Percentiles rank a stretch among this genome's conserved stretches.
Conservation (phyloP, 164 flowering plant genomes). For the Buxus sempervirens region DNA sequence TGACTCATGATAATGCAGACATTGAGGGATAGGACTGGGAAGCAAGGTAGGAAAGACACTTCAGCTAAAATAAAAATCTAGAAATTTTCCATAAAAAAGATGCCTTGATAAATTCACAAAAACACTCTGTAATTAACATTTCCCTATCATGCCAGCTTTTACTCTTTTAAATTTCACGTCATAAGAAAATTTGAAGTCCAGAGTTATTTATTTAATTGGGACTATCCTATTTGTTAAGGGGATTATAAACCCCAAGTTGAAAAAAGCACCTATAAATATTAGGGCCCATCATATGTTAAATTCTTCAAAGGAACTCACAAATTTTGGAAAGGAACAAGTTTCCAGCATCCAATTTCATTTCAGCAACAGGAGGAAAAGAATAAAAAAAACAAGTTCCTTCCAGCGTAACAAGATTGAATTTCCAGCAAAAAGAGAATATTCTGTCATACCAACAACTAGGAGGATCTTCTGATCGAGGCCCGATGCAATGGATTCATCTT, state of each 20-base stretch:
- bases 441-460: too few relatives aligned
- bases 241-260: too few relatives aligned
- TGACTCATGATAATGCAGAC: too few relatives aligned
- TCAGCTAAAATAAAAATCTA: too few relatives aligned
- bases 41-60: too few relatives aligned
- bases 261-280: background rate
- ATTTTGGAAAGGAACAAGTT: background rate
- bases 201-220: background rate
- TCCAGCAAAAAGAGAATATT: too few relatives aligned
- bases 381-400: too few relatives aligned
- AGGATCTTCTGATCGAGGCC: too few relatives aligned
- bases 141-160: background rate
- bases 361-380: background rate
- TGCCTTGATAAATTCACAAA: background rate
- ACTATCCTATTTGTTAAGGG: background rate
- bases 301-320: background rate
- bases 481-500: too few relatives aligned
- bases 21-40: too few relatives aligned
- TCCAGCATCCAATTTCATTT: background rate
- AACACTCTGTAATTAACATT: background rate
- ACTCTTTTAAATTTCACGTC: background rate
- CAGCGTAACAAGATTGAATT: too few relatives aligned
- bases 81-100: background rate
- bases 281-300: background rate
- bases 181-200: background rate